Evolutionary conservation across 441 rosid genomes (phyloP), one percentile per base, ranked within the genome.

Genomic region (Gossypium schwendimanii): DNA sequence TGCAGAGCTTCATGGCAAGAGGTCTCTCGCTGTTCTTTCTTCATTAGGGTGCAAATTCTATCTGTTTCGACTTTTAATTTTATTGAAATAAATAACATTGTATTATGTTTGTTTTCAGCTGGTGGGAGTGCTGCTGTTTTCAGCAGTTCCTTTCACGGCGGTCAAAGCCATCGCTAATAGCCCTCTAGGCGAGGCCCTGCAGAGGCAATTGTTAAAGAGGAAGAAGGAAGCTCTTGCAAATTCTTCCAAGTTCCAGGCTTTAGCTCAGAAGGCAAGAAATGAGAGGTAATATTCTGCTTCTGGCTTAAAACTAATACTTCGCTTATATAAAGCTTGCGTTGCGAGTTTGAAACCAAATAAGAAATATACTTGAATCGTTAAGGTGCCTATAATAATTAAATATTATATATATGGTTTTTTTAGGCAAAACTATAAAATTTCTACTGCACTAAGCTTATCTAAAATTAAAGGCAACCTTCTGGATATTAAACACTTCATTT

Each of bases 131-230:
- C 77, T 94, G 78, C 88, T 91, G 17, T 89, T 94, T 84, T 94
- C 97, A 33, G 96, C 97, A 57, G 82, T 90, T 69, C 98, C 98
- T 0, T 93, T 91, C 84, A 90, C 95, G 47, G 93, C 85, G 26
- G 98, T 94, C 44, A 91, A 91, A 79, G 96, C 95, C 80, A 85
- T 94, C 18, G 98, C 98, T 6, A 94, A 89, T 61, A 88, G 98
- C 75, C 89, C 93, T 0, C 11, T 91, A 1, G 97, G 98, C 12
- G 96, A 90, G 66, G 81, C 89, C 75, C 80, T 94, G 6, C 93
- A 84, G 81, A 77, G 81, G 59, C 81, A 82, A 72, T 77, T 94
- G 81, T 85, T 85, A 80, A 86, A 88, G 84, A 83, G 74, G 77
- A 93, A 94, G 84, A 90, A 84, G 65, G 77, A 79, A 45, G 94